Evolutionary conservation across 1,284 basidiomycete species (phyloP), one percentile per base, ranked within the genome.

Genomic region (Caloboletus inedulis): DNA sequence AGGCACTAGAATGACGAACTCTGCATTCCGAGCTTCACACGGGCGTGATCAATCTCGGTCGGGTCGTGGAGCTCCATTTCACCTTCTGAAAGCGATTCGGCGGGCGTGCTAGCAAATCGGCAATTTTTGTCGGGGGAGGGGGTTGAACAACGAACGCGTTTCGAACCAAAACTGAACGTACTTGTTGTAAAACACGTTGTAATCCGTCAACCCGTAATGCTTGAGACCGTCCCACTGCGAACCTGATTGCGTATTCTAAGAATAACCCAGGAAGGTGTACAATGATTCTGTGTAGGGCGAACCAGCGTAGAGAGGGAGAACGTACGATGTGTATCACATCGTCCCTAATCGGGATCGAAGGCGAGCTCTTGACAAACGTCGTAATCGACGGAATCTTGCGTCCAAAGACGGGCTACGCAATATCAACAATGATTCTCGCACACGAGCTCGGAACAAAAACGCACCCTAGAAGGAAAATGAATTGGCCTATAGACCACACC

Each of bases 211-310:
- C 3, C 82, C 81, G 59, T 77, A 85, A 56, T 87, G 84, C 55
- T 78, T 77, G 59, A 86, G 53, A 4, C 87, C 84, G 59, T 89
- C 87, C 86, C 87, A 88, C 58, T 89, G 87, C 4, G 84, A 78
- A 23, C 87, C 85, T 0, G 84, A 85, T 72, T 89, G 87, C 0
- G 85, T 84, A 57, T 89, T 89, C 83, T 88, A 57, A 7, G 3
- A 19, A 41, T 2, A 21, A 3, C 14, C n/a, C 37, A n/a, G 39
- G 19, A 35, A 33, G 16, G 16, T 13, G 7, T 3, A 19, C 18
- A 2, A 49, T 45, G 36, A 41, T 10, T 13, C 33, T 13, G 16
- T 7, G 14, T 16, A 9, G 3, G 29, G 18, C 14, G 4, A 9
- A 29, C 8, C 1, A 3, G 19, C 4, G 18, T 3, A 18, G 10